Conservation (phyloP, 352 stramenopile genomes). For the Blastocystis hominis region DNA sequence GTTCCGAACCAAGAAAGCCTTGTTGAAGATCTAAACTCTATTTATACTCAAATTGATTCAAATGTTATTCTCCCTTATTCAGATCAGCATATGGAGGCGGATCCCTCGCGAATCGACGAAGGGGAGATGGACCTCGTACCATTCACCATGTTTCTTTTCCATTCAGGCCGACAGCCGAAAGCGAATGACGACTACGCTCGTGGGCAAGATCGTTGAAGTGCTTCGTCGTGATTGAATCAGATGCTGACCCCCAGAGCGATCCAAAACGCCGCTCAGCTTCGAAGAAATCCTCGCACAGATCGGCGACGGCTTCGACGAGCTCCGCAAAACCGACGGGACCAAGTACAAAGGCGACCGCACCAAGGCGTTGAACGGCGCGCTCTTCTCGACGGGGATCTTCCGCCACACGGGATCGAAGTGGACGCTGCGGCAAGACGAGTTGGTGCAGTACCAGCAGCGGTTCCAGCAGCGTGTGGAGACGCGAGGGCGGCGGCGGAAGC, state of each 20-base stretch:
- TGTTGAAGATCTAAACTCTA: conserved; percentile 10
- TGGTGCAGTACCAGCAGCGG: background rate
- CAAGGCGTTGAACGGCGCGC: conserved; percentile 47
- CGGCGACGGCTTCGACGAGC: conserved; percentile 16
- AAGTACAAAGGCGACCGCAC: conserved; percentile 48
- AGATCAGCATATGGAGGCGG: conserved; percentile 11
- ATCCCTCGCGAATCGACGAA: background rate
- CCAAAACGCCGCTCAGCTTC: background rate
- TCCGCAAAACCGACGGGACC: conserved; percentile 46
- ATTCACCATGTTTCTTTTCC: background rate
- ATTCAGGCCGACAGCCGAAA: background rate
- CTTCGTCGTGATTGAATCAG: background rate
- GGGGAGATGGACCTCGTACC: background rate
- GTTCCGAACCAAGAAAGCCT: background rate
- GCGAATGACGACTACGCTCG: conserved; percentile 7
- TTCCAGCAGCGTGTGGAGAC: conserved; percentile 32
- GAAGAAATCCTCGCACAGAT: conserved; percentile 31
- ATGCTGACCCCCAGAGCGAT: background rate
- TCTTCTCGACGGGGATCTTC: conserved; percentile 54
- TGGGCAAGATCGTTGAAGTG: conserved; percentile 20
- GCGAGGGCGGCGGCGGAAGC: background rate
- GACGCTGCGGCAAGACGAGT: background rate
- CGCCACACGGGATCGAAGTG: conserved; percentile 26
- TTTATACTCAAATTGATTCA: conserved; percentile 21
- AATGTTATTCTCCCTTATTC: conserved; percentile 10